A percentile compares a stretch with the other conserved stretches of the same genome.
These are phyloP conservation scores for Umbilicus rupestris DNA, from an alignment of 164 flowering plant species.

Conservation along the genomic window DNA sequence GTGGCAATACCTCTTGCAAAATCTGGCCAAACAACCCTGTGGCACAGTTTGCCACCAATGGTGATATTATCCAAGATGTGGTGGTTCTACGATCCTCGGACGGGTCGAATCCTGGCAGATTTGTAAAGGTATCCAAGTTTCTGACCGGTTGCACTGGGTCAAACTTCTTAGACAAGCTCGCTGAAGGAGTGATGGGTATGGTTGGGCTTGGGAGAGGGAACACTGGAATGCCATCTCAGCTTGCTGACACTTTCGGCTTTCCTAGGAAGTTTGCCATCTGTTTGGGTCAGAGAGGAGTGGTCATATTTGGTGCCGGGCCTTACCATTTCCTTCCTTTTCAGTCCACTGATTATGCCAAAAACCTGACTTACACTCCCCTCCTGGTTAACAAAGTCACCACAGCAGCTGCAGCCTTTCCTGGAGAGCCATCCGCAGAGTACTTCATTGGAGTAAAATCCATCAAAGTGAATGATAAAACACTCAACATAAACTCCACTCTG, in stretches of 20 bases:
- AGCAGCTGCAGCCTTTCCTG: constrained; percentile 5
- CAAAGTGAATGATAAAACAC: constrained; percentile 13
- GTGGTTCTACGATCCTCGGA: constrained; percentile 14
- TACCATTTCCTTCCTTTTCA: neutral
- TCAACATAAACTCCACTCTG: constrained; percentile 16
- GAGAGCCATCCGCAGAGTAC: constrained; percentile 23
- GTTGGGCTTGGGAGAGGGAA: constrained; percentile 13
- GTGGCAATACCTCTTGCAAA: constrained; percentile 16
- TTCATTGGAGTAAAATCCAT: constrained; percentile 27
- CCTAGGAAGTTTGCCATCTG: constrained; percentile 18
- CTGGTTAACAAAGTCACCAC: constrained; percentile 16
- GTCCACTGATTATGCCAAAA: neutral
- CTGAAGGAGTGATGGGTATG: constrained; percentile 18
- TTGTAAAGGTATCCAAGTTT: constrained; percentile 6
- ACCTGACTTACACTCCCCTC: constrained; percentile 16
- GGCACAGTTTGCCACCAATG: neutral
- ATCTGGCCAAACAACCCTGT: constrained; percentile 9
- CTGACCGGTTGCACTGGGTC: constrained; percentile 10
- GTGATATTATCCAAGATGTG: neutral
- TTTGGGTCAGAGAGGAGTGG: constrained; percentile 13
- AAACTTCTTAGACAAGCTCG: constrained; percentile 8
- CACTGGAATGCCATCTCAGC: constrained; percentile 9
- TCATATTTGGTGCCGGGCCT: constrained; percentile 12
- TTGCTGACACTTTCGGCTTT: constrained; percentile 13
- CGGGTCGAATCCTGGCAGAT: constrained; percentile 8